Base-by-base conservation (phyloP, 2,329 filamentous ascomycete genomes). In the Claviceps quebecensis region DNA sequence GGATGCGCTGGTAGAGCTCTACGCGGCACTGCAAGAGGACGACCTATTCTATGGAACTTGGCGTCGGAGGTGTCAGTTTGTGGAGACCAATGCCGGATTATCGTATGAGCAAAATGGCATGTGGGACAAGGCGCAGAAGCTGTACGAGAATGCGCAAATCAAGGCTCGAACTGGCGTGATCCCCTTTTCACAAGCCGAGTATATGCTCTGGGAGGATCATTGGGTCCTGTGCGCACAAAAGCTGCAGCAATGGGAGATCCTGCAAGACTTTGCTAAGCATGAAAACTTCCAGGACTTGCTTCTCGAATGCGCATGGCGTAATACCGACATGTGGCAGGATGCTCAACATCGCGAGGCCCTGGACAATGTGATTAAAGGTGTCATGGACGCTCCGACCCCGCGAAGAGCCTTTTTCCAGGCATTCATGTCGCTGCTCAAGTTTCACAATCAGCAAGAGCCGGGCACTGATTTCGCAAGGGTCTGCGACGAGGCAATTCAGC, bases 201-300 rank as follows among this genome's bases (percentile, higher is more conserved):
- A 99, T 68, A 96, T 95, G 80, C 78, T 99, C 1, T 99, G 93
- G 93, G 93, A 99, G 68, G 93, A 99, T 63, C 94, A 98, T 60
- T 99, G 93, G 93, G 84, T 98, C 43, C 77, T 96, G 48, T 98
- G 93, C 65, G 93, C 91, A 0, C 89, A 97, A 69, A 98, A 98
- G 69, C 75, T 99, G 45, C 94, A 98, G 66, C 94, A 98, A 64
- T 99, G 93, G 93, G 93, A 99, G 60, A 91, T 99, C 52, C 69
- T 99, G 37, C 88, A 89, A 55, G 94, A 99, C 60, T 97, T 97
- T 62, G 90, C 93, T 4, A 98, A 98, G 68, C 93, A 98, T 61
- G 94, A 99, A 65, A 98, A 98, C 63, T 86, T 96, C 69, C 95
- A 96, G 63, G 93, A 99, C 64, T 79, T 99, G 48, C 81, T 96